Percentiles rank a stretch among this genome's conserved stretches.
Evolutionary conservation across 192 early-diverging fungal genomes (phyloP).

Genomic region (Podila clonocystis): DNA sequence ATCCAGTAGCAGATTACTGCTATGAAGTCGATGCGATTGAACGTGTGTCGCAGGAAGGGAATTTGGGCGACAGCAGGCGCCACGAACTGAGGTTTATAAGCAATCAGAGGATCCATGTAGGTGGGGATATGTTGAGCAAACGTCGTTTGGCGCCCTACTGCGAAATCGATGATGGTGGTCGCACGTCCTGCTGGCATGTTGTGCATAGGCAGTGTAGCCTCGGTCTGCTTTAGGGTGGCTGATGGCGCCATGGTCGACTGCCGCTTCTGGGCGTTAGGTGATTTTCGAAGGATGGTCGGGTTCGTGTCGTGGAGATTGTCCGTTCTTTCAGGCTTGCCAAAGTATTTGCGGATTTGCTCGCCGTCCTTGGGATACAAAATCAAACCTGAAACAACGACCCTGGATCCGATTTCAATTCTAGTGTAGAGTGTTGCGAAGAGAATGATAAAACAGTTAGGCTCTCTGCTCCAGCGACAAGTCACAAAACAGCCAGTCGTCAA

Average conservation of each 20-base stretch:
- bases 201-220: slow-evolving; percentile 3
- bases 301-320: slow-evolving; percentile 50
- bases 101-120: slow-evolving; percentile 23
- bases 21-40: slow-evolving; percentile 68
- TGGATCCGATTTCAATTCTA: slow-evolving; percentile 49
- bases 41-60: slow-evolving; percentile 68
- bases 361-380: slow-evolving; percentile 47
- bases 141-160: slow-evolving; percentile 25
- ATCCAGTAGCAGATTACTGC: slow-evolving; percentile 66
- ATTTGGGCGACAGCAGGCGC: slow-evolving; percentile 15
- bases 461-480: too few relatives aligned
- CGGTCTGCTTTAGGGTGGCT: not conserved
- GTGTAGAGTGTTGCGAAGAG: not conserved
- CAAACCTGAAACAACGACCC: slow-evolving; percentile 53
- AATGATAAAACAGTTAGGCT: too few relatives aligned
- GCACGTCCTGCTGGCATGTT: slow-evolving; percentile 7
- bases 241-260: slow-evolving; percentile 7
- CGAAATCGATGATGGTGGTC: slow-evolving; percentile 40
- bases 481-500: too few relatives aligned
- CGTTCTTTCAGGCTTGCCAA: slow-evolving; percentile 34
- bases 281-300: slow-evolving; percentile 42
- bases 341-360: slow-evolving; percentile 32
- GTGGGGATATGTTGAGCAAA: slow-evolving; percentile 22
- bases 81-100: slow-evolving; percentile 24
- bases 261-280: slow-evolving; percentile 7